phyloP scores from a whole-genome alignment of 257 asterid species.

The Phtheirospermum japonicum region DNA sequence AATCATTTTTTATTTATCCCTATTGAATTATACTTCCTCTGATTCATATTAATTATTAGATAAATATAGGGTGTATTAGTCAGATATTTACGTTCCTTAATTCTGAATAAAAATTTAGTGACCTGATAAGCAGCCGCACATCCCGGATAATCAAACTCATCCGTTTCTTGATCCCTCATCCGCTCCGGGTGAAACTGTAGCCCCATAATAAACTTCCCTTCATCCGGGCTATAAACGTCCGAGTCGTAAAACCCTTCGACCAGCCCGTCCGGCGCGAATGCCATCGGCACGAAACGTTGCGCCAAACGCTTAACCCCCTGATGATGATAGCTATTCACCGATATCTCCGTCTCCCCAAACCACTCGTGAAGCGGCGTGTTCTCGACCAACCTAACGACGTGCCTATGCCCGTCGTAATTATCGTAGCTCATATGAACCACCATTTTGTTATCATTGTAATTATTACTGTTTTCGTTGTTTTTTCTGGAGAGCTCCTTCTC shows the following conservation, averaged over 20 bases:
- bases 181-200: slow-evolving; percentile 84
- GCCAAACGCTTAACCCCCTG: slow-evolving; percentile 74
- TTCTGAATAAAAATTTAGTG: no score
- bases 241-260: slow-evolving; percentile 77
- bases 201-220: slow-evolving; percentile 75
- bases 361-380: slow-evolving; percentile 56
- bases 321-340: slow-evolving; percentile 75
- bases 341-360: slow-evolving; percentile 52
- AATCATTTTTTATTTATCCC: no score
- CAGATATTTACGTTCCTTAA: no score
- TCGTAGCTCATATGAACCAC: slow-evolving; percentile 58
- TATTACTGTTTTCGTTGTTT: no score
- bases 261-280: slow-evolving; percentile 66
- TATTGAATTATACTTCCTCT: no score
- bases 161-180: slow-evolving; percentile 46
- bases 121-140: slow-evolving; percentile 53
- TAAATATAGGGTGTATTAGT: no score
- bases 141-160: slow-evolving; percentile 64
- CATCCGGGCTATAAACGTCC: slow-evolving; percentile 56
- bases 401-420: slow-evolving; percentile 66
- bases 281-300: slow-evolving; percentile 65
- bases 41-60: no score
- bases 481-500: slow-evolving; percentile 40
- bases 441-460: background rate
- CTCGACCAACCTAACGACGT: slow-evolving; percentile 40